These are phyloP conservation scores for Phalaenopsis hybrid DNA, from an alignment of 116 monocot species.

Conservation along the genomic window DNA sequence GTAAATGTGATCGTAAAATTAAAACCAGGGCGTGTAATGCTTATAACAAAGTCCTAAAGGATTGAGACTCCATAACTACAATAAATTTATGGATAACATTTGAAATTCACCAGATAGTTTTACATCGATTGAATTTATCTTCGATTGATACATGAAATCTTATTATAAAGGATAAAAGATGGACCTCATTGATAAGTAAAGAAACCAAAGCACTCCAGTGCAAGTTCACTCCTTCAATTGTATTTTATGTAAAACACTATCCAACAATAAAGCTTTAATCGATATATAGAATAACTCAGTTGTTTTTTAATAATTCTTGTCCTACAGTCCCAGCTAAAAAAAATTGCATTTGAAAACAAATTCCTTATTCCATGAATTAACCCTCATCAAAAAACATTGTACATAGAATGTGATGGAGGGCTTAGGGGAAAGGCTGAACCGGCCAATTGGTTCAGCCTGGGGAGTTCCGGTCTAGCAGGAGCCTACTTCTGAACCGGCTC, in stretches of 20 bases:
- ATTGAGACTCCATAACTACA: background rate
- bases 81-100: slow-evolving; percentile 3
- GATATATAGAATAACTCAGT: background rate
- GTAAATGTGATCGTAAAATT: background rate
- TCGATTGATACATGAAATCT: background rate
- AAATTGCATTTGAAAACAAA: background rate
- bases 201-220: background rate
- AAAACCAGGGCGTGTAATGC: background rate
- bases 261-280: background rate
- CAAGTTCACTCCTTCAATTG: background rate
- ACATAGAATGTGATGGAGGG: background rate
- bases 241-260: background rate
- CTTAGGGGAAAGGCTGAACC: no score
- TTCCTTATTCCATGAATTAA: background rate
- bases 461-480: no score
- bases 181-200: background rate
- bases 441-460: no score
- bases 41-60: background rate
- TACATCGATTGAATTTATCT: background rate
- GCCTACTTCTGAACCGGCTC: no score
- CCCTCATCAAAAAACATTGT: background rate
- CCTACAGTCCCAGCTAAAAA: background rate
- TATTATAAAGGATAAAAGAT: background rate
- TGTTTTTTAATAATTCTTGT: background rate
- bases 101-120: background rate